Base-by-base conservation (phyloP, 2,329 filamentous ascomycete species). In the Diaporthe citriasiana region DNA sequence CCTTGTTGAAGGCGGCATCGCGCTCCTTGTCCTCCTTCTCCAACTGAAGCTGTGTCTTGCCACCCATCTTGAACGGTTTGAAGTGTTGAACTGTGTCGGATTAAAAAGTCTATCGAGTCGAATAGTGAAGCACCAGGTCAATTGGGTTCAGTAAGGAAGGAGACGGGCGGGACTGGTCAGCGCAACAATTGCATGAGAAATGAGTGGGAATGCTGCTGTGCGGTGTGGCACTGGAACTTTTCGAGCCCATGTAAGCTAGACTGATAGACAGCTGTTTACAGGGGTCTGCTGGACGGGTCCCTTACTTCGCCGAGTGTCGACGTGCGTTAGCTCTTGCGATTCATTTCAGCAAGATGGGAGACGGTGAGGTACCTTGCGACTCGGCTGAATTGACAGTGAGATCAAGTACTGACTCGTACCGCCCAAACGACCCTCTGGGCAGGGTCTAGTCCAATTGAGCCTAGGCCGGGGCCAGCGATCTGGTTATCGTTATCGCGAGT, bases 1-100 rank as follows among this genome's bases (percentile, higher is more conserved):
- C 94, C 86, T 95, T 94, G 89, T 94, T 95, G 89, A 98, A 98
- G 78, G 90, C 93, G 77, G 94, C 94, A 93, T 98, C 95, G 79
- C 95, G 94, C 81, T 85, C 82, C 83, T 95, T 93, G 83, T 98
- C 91, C 86, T 98, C 94, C 81, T 88, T 86, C 89, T 97, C 95
- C 82, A 98, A 93, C 78, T 76, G 70, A 27, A 71, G 53, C 53
- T 53, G 63, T 27, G 70, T 59, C 70, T 71, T 71, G 38, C 66
- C 65, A 59, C 70, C 73, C 75, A 76, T 76, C 3, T 71, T 73
- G 70, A 72, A 60, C 69, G 71, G 68, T 74, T 73, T 73, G 71
- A 30, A 38, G 63, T 55, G 59, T 65, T 56, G 68, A 63, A 51
- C 42, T 19, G n/a, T 17, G 45, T 10, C 10, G 35, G 17, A 47